A percentile compares a stretch with the other conserved stretches of the same genome.
phyloP scores from a whole-genome alignment of 371 early-diverging fungal species.

The Chytridium lagenaria region DNA sequence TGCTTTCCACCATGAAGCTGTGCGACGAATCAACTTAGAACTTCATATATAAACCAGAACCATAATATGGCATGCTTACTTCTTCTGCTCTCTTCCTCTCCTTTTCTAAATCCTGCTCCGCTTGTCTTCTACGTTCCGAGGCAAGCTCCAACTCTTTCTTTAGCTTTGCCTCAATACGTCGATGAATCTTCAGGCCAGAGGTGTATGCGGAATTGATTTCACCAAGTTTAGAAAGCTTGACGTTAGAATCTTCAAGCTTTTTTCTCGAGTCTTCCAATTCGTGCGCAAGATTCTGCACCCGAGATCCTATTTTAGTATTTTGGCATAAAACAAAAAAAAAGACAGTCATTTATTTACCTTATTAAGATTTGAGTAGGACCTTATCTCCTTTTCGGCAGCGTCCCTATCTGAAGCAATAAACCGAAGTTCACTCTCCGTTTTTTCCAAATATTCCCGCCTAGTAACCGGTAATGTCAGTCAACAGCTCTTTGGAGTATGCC shows the following conservation, averaged over 20 bases:
- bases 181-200: slow-evolving; percentile 56
- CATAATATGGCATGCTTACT: too few relatives aligned
- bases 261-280: slow-evolving; percentile 26
- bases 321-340: neutral
- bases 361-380: slow-evolving; percentile 1
- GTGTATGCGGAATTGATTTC: slow-evolving; percentile 54
- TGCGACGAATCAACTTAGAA: neutral
- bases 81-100: slow-evolving; percentile 44
- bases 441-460: slow-evolving; percentile 18
- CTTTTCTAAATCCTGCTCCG: slow-evolving; percentile 40
- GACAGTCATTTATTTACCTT: slow-evolving; percentile 7
- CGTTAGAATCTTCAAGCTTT: slow-evolving; percentile 36
- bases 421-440: slow-evolving; percentile 22
- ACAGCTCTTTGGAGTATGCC: neutral
- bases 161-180: slow-evolving; percentile 51
- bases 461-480: neutral
- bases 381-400: slow-evolving; percentile 8
- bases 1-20: slow-evolving; percentile 33
- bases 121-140: slow-evolving; percentile 36
- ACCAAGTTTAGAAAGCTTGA: slow-evolving; percentile 40
- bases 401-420: neutral
- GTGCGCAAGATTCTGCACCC: neutral
- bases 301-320: neutral
- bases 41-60: slow-evolving; percentile 38
- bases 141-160: slow-evolving; percentile 50